Evolutionary conservation across 2,329 filamentous ascomycete species (phyloP).

Genomic region (Aspergillus sp.): DNA sequence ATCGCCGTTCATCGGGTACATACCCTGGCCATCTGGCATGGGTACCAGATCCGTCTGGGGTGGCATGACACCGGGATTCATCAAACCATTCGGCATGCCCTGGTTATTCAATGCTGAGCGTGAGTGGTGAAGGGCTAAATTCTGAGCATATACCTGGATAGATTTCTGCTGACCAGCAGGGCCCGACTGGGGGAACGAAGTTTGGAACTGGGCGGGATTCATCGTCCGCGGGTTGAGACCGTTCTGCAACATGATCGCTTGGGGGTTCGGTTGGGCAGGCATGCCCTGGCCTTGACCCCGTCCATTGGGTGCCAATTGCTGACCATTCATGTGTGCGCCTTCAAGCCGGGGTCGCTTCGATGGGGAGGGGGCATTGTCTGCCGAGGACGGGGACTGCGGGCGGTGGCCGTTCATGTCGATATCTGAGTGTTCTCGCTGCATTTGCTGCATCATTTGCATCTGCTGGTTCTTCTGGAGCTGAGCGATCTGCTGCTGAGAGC

Average conservation of each 20-base stretch:
- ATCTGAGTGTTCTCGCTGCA: constrained; percentile 83
- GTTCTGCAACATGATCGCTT: constrained; percentile 55
- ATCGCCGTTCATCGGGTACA: constrained; percentile 43
- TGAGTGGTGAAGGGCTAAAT: constrained; percentile 74
- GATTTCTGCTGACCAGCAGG: constrained; percentile 73
- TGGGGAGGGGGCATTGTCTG: constrained; percentile 86
- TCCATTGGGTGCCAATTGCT: constrained; percentile 75
- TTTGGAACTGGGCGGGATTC: constrained; percentile 73
- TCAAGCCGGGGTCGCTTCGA: constrained; percentile 86
- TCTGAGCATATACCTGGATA: constrained; percentile 83
- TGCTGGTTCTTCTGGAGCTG: constrained; percentile 63
- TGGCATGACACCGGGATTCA: constrained; percentile 64
- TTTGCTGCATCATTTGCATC: constrained; percentile 68
- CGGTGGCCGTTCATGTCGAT: constrained; percentile 82
- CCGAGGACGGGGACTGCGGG: constrained; percentile 76
- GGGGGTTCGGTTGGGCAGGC: constrained; percentile 63
- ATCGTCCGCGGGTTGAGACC: constrained; percentile 75
- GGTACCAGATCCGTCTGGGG: constrained; percentile 81
- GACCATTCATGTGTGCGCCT: constrained; percentile 69
- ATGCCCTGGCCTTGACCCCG: constrained; percentile 68
- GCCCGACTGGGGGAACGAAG: constrained; percentile 52
- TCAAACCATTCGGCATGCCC: constrained; percentile 72
- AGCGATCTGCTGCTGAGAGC: constrained; percentile 65
- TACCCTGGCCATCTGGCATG: constrained; percentile 61
- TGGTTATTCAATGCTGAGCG: constrained; percentile 78